A percentile compares a stretch with the other conserved stretches of the same genome.
Evolutionary conservation across 2,329 filamentous ascomycete genomes (phyloP).

Genomic region (Stromatinia cepivora): DNA sequence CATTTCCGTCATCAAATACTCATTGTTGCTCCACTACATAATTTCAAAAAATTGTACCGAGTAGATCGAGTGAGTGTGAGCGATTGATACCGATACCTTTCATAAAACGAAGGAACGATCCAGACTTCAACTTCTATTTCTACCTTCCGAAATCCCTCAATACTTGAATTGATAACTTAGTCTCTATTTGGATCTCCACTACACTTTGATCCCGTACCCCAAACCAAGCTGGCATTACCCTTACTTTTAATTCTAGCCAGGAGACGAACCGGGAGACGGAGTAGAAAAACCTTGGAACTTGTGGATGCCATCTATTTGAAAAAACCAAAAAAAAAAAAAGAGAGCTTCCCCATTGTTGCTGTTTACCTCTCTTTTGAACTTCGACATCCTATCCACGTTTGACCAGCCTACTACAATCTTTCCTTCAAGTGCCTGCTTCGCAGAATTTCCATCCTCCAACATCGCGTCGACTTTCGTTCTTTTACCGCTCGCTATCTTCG

Average conservation of each 20-base stretch:
- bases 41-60: not conserved
- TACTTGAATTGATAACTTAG: not conserved
- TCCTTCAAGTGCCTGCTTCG: slow-evolving; percentile 11
- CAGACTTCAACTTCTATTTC: slow-evolving; percentile 15
- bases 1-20: not conserved
- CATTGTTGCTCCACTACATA: not conserved
- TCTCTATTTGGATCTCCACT: slow-evolving; percentile 2
- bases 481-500: slow-evolving; percentile 7
- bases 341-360: slow-evolving; percentile 10
- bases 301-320: slow-evolving; percentile 10
- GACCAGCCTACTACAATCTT: slow-evolving; percentile 4
- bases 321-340: not conserved
- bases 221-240: not conserved
- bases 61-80: not conserved
- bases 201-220: slow-evolving; percentile 7
- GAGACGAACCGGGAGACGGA: not conserved
- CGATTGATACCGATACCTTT: too few relatives aligned
- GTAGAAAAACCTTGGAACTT: not conserved
- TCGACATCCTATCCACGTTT: slow-evolving; percentile 4
- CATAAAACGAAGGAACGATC: slow-evolving; percentile 14
- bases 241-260: not conserved
- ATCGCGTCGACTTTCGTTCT: slow-evolving; percentile 9
- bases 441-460: not conserved
- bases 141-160: not conserved
- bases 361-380: not conserved